These are phyloP conservation scores for Metarhizium guizhouense DNA, from an alignment of 2,329 filamentous ascomycete genomes.

Conservation along the genomic window DNA sequence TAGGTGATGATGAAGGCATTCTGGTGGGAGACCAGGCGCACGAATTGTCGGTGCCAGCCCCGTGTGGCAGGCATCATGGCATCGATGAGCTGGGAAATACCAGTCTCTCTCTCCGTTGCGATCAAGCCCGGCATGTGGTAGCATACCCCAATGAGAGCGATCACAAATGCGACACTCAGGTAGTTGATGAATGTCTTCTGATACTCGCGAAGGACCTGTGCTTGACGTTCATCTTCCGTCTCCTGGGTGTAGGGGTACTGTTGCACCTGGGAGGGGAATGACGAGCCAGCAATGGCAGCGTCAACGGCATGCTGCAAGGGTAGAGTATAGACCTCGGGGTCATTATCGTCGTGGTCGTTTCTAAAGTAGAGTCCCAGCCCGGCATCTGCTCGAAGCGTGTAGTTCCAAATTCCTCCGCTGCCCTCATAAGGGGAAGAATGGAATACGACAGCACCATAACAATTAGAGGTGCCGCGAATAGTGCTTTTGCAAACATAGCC, in stretches of 20 bases:
- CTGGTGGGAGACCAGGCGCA: conserved; percentile 47
- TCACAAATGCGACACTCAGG: conserved; percentile 57
- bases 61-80: conserved; percentile 59
- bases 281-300: conserved; percentile 38
- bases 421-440: conserved; percentile 59
- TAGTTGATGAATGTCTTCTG: conserved; percentile 57
- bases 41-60: conserved; percentile 37
- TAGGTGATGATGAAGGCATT: conserved; percentile 62
- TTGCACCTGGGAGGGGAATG: conserved; percentile 20
- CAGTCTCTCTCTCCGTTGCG: conserved; percentile 59
- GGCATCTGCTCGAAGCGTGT: conserved; percentile 58
- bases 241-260: conserved; percentile 23
- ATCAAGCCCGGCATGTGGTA: conserved; percentile 66
- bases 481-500: conserved; percentile 45
- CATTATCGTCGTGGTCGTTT: conserved; percentile 47
- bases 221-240: conserved; percentile 40
- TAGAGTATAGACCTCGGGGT: conserved; percentile 55
- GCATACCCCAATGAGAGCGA: conserved; percentile 59
- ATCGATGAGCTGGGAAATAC: conserved; percentile 66
- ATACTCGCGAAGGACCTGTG: conserved; percentile 49
- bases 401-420: conserved; percentile 51
- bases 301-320: conserved; percentile 64
- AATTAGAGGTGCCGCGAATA: conserved; percentile 56
- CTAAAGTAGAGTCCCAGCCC: conserved; percentile 46
- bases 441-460: conserved; percentile 66